These are phyloP conservation scores for Monascus purpureus DNA, from an alignment of 495 filamentous ascomycete species.

Conservation along the genomic window DNA sequence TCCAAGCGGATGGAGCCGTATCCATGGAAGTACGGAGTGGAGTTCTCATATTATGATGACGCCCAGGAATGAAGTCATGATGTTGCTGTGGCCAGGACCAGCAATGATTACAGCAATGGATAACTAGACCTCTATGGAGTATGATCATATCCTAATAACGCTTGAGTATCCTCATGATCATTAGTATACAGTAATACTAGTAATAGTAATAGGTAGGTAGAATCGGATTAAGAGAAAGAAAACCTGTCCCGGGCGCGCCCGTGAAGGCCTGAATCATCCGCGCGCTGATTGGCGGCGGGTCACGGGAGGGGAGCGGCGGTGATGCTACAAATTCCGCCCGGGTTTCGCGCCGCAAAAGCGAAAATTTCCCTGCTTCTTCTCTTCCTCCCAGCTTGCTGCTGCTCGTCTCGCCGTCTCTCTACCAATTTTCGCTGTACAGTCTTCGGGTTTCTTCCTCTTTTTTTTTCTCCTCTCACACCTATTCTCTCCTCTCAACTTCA, in stretches of 20 bases:
- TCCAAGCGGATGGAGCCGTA: too few species aligned
- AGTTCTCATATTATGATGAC: too few species aligned
- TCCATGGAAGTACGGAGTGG: too few species aligned
- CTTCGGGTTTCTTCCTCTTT: conserved; percentile 16
- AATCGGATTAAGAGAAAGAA: not conserved
- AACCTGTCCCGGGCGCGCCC: conserved; percentile 21
- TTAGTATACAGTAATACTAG: too few species aligned
- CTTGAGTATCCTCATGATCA: too few species aligned
- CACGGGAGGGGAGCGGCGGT: conserved; percentile 23
- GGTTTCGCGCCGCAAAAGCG: conserved; percentile 1
- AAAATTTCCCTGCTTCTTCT: conserved; percentile 22
- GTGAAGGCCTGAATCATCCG: conserved; percentile 23
- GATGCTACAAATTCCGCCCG: conserved; percentile 18
- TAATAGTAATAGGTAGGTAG: not conserved
- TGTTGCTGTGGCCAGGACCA: too few species aligned
- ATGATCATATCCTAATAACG: too few species aligned
- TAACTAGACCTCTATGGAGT: too few species aligned
- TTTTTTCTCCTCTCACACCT: conserved; percentile 5
- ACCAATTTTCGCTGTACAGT: conserved; percentile 23
- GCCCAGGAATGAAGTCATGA: too few species aligned
- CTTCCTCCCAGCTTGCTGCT: conserved; percentile 6
- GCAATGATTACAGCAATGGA: too few species aligned
- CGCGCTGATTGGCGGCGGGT: conserved; percentile 24
- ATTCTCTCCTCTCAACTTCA: conserved; percentile 15
- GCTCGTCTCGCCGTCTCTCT: conserved; percentile 4